Percentiles rank a stretch among this genome's conserved stretches.
phyloP scores from a whole-genome alignment of 805 yeast genomes.

The Candida namnaoensis region DNA sequence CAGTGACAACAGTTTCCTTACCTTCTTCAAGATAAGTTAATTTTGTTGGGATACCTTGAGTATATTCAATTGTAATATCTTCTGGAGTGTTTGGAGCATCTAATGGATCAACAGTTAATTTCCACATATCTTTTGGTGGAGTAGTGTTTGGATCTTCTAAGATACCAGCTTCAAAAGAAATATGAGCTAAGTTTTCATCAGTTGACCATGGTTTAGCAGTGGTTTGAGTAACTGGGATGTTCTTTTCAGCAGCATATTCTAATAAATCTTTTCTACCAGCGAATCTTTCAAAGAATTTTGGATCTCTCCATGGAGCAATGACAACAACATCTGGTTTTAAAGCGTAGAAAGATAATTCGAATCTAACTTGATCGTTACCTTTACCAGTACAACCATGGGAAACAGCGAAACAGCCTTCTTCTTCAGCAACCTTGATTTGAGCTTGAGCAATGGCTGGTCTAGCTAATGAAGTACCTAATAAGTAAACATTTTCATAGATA shows the following conservation, averaged over 20 bases:
- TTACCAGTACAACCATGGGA: slow-evolving; percentile 99
- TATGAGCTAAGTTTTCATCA: slow-evolving; percentile 98
- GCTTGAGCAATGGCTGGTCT: slow-evolving; percentile 99
- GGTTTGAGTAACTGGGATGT: slow-evolving; percentile 93
- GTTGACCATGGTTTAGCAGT: slow-evolving; percentile 99
- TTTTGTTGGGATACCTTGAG: slow-evolving; percentile 83
- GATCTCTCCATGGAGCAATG: slow-evolving; percentile 99
- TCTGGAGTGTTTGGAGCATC: slow-evolving; percentile 96
- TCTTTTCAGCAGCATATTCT: slow-evolving; percentile 87
- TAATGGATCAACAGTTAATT: slow-evolving; percentile 88
- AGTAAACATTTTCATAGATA: slow-evolving; percentile 93
- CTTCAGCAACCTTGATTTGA: slow-evolving; percentile 93
- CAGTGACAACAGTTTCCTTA: slow-evolving; percentile 54
- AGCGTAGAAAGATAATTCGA: slow-evolving; percentile 95
- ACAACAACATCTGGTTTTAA: slow-evolving; percentile 94
- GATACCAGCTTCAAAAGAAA: slow-evolving; percentile 98
- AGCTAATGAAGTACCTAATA: slow-evolving; percentile 95
- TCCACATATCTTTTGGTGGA: slow-evolving; percentile 99
- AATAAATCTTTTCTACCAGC: slow-evolving; percentile 97
- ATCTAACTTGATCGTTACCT: slow-evolving; percentile 99
- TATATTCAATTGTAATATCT: slow-evolving; percentile 73
- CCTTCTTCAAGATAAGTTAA: slow-evolving; percentile 56
- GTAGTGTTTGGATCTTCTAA: slow-evolving; percentile 98
- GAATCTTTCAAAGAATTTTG: slow-evolving; percentile 86
- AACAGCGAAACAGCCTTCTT: slow-evolving; percentile 97